These are phyloP conservation scores for Hirsutella rhossiliensis DNA, from an alignment of 2,329 filamentous ascomycete species.

Conservation along the genomic window DNA sequence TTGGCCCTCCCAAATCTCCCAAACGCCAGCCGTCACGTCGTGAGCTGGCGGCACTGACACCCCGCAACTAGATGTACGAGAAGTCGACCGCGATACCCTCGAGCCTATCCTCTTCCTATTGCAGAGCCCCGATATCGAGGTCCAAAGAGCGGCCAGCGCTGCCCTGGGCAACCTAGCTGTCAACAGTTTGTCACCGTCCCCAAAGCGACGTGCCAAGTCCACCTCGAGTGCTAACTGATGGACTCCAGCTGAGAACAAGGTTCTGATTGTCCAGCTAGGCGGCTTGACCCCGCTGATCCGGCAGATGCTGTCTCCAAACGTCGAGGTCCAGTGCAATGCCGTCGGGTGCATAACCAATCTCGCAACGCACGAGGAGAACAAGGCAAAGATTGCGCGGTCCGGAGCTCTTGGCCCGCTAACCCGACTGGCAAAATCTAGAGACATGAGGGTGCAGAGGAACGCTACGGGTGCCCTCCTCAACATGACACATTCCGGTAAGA, in stretches of 20 bases:
- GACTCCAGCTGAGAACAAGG: slow-evolving; percentile 85
- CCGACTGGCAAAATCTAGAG: slow-evolving; percentile 86
- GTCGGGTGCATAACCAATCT: slow-evolving; percentile 98
- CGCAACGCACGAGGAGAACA: slow-evolving; percentile 97
- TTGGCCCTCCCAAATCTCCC: background rate
- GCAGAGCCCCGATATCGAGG: slow-evolving; percentile 91
- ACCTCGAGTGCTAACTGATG: slow-evolving; percentile 20
- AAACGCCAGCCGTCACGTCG: background rate
- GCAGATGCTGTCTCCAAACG: slow-evolving; percentile 96
- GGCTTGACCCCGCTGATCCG: slow-evolving; percentile 85
- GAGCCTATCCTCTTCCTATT: slow-evolving; percentile 93
- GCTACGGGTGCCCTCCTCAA: slow-evolving; percentile 92
- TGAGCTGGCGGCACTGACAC: slow-evolving; percentile 1
- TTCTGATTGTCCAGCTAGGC: slow-evolving; percentile 84
- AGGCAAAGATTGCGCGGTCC: slow-evolving; percentile 93
- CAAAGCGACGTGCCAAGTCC: background rate
- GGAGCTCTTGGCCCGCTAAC: slow-evolving; percentile 87
- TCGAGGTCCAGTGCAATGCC: slow-evolving; percentile 98
- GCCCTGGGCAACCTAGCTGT: slow-evolving; percentile 93
- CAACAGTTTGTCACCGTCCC: slow-evolving; percentile 56
- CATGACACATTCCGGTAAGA: slow-evolving; percentile 94
- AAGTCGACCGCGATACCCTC: slow-evolving; percentile 89
- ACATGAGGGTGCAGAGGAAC: slow-evolving; percentile 97
- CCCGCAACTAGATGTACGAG: slow-evolving; percentile 65
- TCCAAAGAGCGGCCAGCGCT: slow-evolving; percentile 91